These are phyloP conservation scores for Colletotrichum eleusines DNA, from an alignment of 2,329 filamentous ascomycete genomes.

Conservation along the genomic window DNA sequence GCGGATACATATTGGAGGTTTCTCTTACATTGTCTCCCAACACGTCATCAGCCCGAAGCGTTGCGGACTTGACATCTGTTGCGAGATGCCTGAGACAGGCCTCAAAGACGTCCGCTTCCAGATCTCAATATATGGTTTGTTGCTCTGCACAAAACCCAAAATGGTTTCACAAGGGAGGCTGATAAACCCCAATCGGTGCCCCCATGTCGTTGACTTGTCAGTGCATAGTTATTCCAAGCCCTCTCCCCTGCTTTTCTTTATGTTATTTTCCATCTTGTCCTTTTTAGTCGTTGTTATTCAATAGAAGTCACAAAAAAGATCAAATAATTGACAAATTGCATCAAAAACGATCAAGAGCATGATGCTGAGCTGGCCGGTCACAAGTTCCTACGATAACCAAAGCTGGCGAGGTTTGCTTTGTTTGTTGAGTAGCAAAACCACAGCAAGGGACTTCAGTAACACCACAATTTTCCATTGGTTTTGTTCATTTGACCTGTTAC, in stretches of 20 bases:
- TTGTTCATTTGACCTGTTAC: rapidly evolving
- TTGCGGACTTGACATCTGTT: background rate
- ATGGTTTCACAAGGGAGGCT: background rate
- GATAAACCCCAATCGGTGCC: background rate
- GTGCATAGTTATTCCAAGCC: background rate
- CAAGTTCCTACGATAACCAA: no score
- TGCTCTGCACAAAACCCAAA: background rate
- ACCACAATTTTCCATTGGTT: background rate
- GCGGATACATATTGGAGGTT: background rate
- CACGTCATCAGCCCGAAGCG: background rate
- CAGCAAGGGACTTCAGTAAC: background rate
- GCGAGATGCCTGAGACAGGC: background rate
- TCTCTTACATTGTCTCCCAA: no score
- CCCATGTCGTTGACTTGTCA: background rate
- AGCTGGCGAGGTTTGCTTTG: background rate
- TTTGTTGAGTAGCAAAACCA: background rate
- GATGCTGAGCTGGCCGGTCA: background rate
- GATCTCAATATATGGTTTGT: background rate
- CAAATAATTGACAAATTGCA: background rate
- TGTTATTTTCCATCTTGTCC: background rate
- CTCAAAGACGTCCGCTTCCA: background rate
- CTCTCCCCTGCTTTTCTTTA: background rate
- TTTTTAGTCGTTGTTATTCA: background rate
- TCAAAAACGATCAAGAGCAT: background rate
- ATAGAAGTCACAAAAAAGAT: background rate